Base-by-base conservation (phyloP, 208 protist genomes). In the Leishmania martiniquensis region DNA sequence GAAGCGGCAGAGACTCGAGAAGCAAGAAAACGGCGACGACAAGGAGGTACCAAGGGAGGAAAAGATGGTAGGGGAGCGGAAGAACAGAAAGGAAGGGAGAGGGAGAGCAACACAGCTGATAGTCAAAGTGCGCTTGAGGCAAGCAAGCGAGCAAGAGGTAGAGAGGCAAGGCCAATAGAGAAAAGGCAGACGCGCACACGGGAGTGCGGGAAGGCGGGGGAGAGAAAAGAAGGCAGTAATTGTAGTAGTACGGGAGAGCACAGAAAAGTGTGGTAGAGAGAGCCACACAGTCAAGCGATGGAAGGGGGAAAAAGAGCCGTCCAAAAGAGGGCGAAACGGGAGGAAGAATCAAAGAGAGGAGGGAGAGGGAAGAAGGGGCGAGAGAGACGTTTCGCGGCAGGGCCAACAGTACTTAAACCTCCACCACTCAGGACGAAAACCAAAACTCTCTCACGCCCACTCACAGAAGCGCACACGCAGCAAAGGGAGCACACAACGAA, bases 11-110 rank as follows among this genome's bases (percentile, higher is more conserved):
- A 44, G 42, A 70, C n/a, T 39, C 32, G 49, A 34, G 63, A 72
- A 68, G n/a, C 65, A 47, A 60, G 12, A 69, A 39, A 70, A 51
- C 4, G 59, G 42, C 37, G 60, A 78, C 72, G 73, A 74, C 39
- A 75, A 65, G 49, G 25, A 57, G 29, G 15, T 17, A 7, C 25
- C n/a, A 72, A 52, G 57, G 4, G 29, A 5, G 17, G 47, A 54
- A 54, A 57, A 52, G 45, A 39, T 9, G 63, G 51, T 49, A 22
- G 51, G 32, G 52, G 34, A 63, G n/a, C 65, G 29, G 67, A n/a
- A 51, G 72, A 60, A 20, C 6, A 13, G 47, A 74, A 25, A 62
- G 17, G 42, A 17, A 66, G n/a, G 68, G 55, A 34, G 55, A 6
- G 15, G 10, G n/a, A n/a, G n/a, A n/a, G n/a, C n/a, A n/a, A n/a